Evolutionary conservation across 352 stramenopile genomes (phyloP).

Genomic region (Aphanomyces invadans): DNA sequence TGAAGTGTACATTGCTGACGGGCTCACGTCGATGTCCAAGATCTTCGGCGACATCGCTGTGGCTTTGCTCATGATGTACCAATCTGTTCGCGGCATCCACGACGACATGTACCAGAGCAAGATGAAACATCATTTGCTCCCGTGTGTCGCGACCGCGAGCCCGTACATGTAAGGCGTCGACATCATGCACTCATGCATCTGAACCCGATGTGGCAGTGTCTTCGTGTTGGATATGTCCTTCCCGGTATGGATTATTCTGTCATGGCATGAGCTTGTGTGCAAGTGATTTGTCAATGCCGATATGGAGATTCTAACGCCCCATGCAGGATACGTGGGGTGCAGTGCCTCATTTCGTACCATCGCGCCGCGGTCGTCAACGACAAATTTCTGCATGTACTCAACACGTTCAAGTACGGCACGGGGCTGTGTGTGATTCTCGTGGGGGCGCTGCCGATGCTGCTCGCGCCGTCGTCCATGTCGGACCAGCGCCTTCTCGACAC

Average conservation of each 20-base stretch:
- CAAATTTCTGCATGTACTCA: constrained; percentile 72
- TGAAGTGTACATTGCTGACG: constrained; percentile 74
- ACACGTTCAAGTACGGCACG: constrained; percentile 82
- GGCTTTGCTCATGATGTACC: constrained; percentile 48
- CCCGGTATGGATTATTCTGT: constrained; percentile 3
- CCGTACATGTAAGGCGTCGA: constrained; percentile 56
- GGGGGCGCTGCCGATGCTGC: constrained; percentile 65
- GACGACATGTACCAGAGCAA: constrained; percentile 55
- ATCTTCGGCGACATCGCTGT: constrained; percentile 66
- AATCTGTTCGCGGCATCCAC: constrained; percentile 42
- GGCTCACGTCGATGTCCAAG: constrained; percentile 77
- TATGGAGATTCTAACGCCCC: constrained; percentile 19
- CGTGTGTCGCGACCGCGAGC: constrained; percentile 57
- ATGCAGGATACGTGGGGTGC: constrained; percentile 57
- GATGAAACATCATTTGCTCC: constrained; percentile 59
- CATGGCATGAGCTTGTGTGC: too few species aligned
- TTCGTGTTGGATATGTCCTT: neutral
- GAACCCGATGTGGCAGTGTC: neutral
- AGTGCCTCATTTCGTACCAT: constrained; percentile 78
- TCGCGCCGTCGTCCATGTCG: constrained; percentile 31
- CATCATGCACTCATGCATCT: neutral
- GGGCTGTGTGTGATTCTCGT: constrained; percentile 71
- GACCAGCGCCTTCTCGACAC: constrained; percentile 31
- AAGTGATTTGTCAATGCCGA: too few species aligned
- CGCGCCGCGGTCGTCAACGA: constrained; percentile 58